Percentiles rank a stretch among this genome's conserved stretches.
phyloP scores from a whole-genome alignment of 2,329 filamentous ascomycete species.

The Alternaria sp. region DNA sequence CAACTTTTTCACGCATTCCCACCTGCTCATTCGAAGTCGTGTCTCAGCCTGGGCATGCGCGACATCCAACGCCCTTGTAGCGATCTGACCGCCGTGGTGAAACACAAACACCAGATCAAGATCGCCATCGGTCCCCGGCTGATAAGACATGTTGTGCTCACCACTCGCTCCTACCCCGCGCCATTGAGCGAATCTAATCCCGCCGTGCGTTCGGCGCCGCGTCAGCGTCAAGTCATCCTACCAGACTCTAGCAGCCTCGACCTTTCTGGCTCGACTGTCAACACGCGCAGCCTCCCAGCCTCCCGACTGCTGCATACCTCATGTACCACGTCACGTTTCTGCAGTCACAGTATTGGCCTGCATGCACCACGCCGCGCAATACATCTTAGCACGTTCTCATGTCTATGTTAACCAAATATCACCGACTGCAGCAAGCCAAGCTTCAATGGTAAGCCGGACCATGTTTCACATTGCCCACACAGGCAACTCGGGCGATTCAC shows the following conservation, averaged over 20 bases:
- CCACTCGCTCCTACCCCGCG: slow-evolving; percentile 8
- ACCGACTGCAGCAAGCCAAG: neutral
- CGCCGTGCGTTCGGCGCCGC: slow-evolving; percentile 2
- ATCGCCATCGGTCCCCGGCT: slow-evolving; percentile 3
- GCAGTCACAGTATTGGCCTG: neutral
- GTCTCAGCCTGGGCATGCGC: slow-evolving; percentile 3
- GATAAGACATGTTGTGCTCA: slow-evolving; percentile 4
- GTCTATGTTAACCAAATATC: neutral
- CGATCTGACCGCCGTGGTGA: slow-evolving; percentile 6
- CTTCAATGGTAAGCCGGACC: neutral
- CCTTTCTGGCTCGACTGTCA: neutral
- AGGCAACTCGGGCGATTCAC: neutral
- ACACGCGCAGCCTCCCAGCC: neutral
- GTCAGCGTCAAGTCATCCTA: slow-evolving; percentile 6
- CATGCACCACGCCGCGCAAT: slow-evolving; percentile 1
- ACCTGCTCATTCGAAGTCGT: neutral
- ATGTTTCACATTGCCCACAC: neutral
- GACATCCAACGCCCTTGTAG: slow-evolving; percentile 1
- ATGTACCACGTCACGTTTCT: neutral
- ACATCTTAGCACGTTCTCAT: neutral
- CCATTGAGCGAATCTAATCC: neutral
- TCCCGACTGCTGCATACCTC: neutral
- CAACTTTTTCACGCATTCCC: neutral
- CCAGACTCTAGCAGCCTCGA: neutral
- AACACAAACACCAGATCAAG: slow-evolving; percentile 7